Evolutionary conservation across 2,329 filamentous ascomycete genomes (phyloP).

Genomic region (Huntiella moniliformis): DNA sequence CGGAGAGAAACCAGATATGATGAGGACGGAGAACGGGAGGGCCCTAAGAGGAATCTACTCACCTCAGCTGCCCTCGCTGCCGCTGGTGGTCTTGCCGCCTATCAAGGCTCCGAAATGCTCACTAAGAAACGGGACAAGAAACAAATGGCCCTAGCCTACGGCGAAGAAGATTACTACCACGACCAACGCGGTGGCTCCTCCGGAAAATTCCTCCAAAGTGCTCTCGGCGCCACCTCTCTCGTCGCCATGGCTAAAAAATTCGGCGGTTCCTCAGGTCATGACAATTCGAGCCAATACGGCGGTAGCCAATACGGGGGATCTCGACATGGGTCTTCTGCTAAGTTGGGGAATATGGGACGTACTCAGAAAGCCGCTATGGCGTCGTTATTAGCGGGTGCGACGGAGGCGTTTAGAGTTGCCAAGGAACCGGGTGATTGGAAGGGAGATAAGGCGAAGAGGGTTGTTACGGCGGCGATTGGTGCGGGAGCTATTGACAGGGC

Average conservation of each 20-base stretch:
- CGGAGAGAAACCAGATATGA: constrained; percentile 38
- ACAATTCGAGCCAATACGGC: constrained; percentile 14
- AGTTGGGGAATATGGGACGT: constrained; percentile 20
- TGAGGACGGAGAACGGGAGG: constrained; percentile 18
- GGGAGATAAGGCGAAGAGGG: constrained; percentile 77
- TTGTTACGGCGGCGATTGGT: constrained; percentile 71
- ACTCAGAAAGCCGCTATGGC: constrained; percentile 72
- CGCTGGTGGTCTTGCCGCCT: constrained; percentile 44
- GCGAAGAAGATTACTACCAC: constrained; percentile 35
- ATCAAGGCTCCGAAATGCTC: constrained; percentile 44
- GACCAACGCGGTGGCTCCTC: constrained; percentile 40
- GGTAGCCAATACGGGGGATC: constrained; percentile 15
- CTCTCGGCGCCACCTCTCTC: constrained; percentile 40
- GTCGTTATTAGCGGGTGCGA: constrained; percentile 72
- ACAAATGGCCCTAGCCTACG: constrained; percentile 34
- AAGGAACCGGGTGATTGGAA: constrained; percentile 81
- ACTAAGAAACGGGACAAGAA: constrained; percentile 40
- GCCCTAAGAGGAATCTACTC: constrained; percentile 36
- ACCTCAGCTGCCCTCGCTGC: constrained; percentile 43
- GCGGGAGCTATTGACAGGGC: constrained; percentile 73
- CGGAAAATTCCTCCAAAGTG: constrained; percentile 41
- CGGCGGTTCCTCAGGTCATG: constrained; percentile 23
- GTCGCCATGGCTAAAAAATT: constrained; percentile 42
- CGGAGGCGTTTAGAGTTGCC: constrained; percentile 77
- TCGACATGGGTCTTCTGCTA: constrained; percentile 24